A percentile compares a stretch with the other conserved stretches of the same genome.
These are phyloP conservation scores for Selaginella tamariscina DNA, from an alignment of 75 land plant species.

Conservation along the genomic window DNA sequence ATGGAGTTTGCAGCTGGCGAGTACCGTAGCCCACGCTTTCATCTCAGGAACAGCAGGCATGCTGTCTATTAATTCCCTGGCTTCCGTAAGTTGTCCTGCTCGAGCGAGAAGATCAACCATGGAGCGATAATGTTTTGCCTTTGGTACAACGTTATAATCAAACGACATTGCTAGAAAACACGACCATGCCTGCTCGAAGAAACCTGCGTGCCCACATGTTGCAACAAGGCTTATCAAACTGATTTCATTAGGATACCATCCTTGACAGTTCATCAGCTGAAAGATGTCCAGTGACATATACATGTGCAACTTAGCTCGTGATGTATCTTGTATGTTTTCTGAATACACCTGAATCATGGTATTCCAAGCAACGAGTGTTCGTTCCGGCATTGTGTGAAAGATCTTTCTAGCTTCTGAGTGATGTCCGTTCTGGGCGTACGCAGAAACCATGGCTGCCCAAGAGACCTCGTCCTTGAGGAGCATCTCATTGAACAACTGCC, in stretches of 20 bases:
- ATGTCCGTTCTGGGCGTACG: neutral
- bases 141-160: neutral
- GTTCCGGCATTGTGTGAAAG: neutral
- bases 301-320: neutral
- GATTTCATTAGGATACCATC: neutral
- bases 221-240: neutral
- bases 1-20: neutral
- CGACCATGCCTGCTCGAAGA: neutral
- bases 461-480: neutral
- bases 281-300: neutral
- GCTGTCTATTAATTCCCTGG: neutral
- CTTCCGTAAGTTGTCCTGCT: neutral
- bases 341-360: neutral
- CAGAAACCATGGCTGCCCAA: neutral
- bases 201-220: neutral
- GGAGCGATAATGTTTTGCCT: neutral
- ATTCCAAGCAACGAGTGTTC: neutral
- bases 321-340: neutral
- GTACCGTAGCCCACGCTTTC: neutral
- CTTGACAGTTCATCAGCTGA: neutral
- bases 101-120: neutral
- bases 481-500: neutral
- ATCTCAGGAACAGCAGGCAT: neutral
- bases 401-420: neutral
- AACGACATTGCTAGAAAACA: neutral